Evolutionary conservation across 345 rosid species (phyloP).

Genomic region (Mercurialis annua): DNA sequence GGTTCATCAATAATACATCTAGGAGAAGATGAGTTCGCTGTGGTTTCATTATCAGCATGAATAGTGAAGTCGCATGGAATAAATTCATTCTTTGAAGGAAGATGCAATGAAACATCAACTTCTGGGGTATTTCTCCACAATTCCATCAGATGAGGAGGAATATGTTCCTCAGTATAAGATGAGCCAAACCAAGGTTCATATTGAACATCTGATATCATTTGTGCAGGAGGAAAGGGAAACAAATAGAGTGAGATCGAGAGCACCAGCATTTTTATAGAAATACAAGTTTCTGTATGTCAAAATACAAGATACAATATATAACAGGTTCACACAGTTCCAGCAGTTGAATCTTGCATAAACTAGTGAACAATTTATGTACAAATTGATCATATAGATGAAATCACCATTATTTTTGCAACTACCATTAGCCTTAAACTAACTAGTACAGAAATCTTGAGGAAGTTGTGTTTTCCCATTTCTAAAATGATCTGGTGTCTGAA

Average conservation of each 20-base stretch:
- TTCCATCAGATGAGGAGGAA: constrained; percentile 61
- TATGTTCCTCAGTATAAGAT: constrained; percentile 58
- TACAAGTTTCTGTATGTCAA: neutral
- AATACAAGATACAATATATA: neutral
- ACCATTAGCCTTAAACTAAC: too few species aligned
- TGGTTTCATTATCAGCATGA: constrained; percentile 37
- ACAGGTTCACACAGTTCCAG: neutral
- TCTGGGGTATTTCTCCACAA: constrained; percentile 77
- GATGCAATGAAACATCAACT: constrained; percentile 63
- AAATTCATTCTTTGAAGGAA: constrained; percentile 76
- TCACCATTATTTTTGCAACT: too few species aligned
- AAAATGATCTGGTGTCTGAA: too few species aligned
- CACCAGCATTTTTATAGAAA: constrained; percentile 4
- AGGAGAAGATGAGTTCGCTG: constrained; percentile 42
- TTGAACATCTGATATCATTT: constrained; percentile 47
- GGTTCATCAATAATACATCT: constrained; percentile 74
- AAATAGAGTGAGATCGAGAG: neutral
- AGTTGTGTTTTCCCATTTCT: too few species aligned
- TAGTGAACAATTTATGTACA: neutral
- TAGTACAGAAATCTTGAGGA: too few species aligned
- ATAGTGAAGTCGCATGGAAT: constrained; percentile 83
- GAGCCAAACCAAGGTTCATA: constrained; percentile 94
- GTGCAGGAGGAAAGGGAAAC: neutral
- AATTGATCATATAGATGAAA: neutral
- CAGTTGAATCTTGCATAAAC: neutral